phyloP scores from a whole-genome alignment of 2,329 filamentous ascomycete genomes.

The Xylariales sp. region DNA sequence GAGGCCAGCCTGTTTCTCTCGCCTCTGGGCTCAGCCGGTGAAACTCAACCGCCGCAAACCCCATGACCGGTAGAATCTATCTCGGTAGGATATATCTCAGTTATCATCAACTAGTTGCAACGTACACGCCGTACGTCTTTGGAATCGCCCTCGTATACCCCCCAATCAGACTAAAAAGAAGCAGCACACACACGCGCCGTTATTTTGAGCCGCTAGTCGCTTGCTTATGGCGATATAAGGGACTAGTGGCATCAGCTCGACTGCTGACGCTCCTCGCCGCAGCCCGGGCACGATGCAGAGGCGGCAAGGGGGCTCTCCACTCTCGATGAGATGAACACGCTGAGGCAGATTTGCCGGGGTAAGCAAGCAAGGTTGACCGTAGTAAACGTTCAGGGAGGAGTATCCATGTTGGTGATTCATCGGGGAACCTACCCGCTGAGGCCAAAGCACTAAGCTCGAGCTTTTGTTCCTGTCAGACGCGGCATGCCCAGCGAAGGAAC shows the following conservation, averaged over 20 bases:
- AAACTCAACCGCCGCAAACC: background rate
- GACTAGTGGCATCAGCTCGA: background rate
- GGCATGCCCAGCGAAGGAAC: background rate
- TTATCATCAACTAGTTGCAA: too few relatives aligned
- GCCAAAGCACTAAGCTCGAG: background rate
- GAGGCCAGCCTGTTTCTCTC: background rate
- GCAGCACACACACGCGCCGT: too few relatives aligned
- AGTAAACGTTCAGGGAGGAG: background rate
- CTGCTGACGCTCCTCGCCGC: background rate
- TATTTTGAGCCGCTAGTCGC: background rate
- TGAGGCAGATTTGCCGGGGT: background rate
- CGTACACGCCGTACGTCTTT: background rate
- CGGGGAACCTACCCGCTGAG: conserved; percentile 1
- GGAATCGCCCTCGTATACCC: too few relatives aligned
- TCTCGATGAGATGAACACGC: background rate
- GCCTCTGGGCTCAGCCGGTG: background rate
- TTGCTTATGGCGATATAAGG: background rate
- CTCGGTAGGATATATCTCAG: background rate
- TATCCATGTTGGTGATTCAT: background rate
- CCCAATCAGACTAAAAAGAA: background rate
- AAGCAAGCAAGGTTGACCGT: background rate
- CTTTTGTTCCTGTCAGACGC: conserved; percentile 6
- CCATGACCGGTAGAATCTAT: background rate
- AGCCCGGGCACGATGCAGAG: background rate
- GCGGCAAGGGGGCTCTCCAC: background rate